phyloP scores from a whole-genome alignment of 371 early-diverging fungal species.

The Actinomortierella ambigua region DNA sequence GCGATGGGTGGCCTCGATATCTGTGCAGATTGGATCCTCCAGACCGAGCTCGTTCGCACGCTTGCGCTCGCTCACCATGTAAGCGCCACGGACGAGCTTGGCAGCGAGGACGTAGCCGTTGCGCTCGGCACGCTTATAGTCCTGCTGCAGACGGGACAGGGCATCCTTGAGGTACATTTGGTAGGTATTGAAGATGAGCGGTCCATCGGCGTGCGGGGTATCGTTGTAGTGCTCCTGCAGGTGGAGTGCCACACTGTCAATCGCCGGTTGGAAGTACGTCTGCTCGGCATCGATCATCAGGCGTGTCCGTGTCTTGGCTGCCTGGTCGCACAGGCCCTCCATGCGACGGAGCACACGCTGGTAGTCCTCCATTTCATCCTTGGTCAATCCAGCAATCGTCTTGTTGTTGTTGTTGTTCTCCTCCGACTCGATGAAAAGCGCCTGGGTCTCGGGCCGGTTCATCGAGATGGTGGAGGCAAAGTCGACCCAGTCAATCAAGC shows the following conservation, averaged over 20 bases:
- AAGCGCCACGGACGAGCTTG: constrained; percentile 94
- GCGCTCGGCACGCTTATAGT: constrained; percentile 71
- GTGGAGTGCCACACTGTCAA: constrained; percentile 82
- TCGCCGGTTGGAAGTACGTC: constrained; percentile 90
- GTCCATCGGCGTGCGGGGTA: constrained; percentile 44
- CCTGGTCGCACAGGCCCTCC: constrained; percentile 66
- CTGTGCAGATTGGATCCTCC: constrained; percentile 84
- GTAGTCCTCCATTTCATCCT: constrained; percentile 74
- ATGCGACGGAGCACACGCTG: constrained; percentile 71
- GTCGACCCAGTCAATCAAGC: constrained; percentile 66
- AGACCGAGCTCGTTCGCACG: constrained; percentile 72
- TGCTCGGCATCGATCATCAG: constrained; percentile 96
- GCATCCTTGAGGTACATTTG: constrained; percentile 94
- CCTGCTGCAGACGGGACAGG: constrained; percentile 65
- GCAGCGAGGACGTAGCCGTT: constrained; percentile 82
- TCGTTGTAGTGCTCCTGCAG: constrained; percentile 74
- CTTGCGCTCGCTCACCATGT: constrained; percentile 90
- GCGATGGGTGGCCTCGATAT: constrained; percentile 82
- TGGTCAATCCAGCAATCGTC: constrained; percentile 37
- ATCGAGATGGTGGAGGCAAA: constrained; percentile 62
- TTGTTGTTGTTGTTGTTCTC: constrained; percentile 7
- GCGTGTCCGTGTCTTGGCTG: constrained; percentile 66
- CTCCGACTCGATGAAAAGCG: constrained; percentile 45
- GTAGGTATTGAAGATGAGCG: constrained; percentile 90
- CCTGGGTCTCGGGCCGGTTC: constrained; percentile 55